A percentile compares a stretch with the other conserved stretches of the same genome.
phyloP scores from a whole-genome alignment of 129 eudicot genomes.

The Daucus carota region DH1_v3.0 NC_030384.2:49804501-49805000 shows the following conservation, averaged over 20 bases:
- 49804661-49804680: constrained; percentile 4
- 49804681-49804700: neutral
- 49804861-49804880: neutral
- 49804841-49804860: constrained; percentile 1
- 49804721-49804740: neutral
- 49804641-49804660: constrained; percentile 46
- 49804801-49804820: neutral
- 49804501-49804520: constrained; percentile 46
- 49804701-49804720: constrained; percentile 1
- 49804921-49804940: constrained; percentile 18
- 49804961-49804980: constrained; percentile 23
- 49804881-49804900: constrained; percentile 13
- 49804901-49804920: constrained; percentile 23
- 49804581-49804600: constrained; percentile 54
- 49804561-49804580: constrained; percentile 32
- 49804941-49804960: constrained; percentile 24
- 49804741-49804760: neutral
- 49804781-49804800: constrained; percentile 4
- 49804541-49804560: constrained; percentile 19
- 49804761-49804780: constrained; percentile 8
- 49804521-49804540: constrained; percentile 54
- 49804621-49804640: constrained; percentile 52
- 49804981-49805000: constrained; percentile 11
- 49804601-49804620: constrained; percentile 69
- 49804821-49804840: neutral